Evolutionary conservation across 1,284 basidiomycete genomes (phyloP).

Genomic region (Lignosus rhinocerotis): DNA sequence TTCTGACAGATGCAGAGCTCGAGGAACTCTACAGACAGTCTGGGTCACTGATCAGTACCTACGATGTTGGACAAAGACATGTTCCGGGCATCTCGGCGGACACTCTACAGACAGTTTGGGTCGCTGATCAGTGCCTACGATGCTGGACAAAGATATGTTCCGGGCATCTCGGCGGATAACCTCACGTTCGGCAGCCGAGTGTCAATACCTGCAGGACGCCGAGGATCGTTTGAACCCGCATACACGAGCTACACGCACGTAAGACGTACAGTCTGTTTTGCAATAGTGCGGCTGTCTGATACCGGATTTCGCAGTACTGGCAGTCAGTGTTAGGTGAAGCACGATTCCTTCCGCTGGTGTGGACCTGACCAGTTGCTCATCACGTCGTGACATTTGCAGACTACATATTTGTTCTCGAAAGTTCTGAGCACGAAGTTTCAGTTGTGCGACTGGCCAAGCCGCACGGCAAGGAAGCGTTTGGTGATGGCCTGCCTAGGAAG

Average conservation of each 20-base stretch:
- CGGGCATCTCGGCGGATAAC: conserved; percentile 26
- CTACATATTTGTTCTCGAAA: conserved; percentile 79
- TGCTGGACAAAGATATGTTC: conserved; percentile 39
- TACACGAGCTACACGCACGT: conserved; percentile 74
- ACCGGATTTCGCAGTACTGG: conserved; percentile 57
- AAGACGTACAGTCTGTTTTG: conserved; percentile 3
- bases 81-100: conserved; percentile 22
- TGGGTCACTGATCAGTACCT: conserved; percentile 48
- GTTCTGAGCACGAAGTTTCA: conserved; percentile 38
- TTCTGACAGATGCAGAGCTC: conserved; percentile 69
- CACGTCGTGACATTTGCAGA: conserved; percentile 47
- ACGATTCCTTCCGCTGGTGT: neutral
- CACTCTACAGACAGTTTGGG: too few relatives aligned
- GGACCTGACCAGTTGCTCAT: neutral
- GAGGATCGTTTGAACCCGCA: conserved; percentile 69
- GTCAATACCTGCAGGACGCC: conserved; percentile 39
- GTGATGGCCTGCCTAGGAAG: conserved; percentile 77
- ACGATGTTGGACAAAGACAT: conserved; percentile 50
- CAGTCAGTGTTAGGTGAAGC: conserved; percentile 73
- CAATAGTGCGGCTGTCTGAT: neutral
- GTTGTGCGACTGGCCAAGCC: conserved; percentile 69
- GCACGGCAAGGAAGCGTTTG: conserved; percentile 62
- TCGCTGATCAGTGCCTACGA: conserved; percentile 58
- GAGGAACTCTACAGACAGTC: conserved; percentile 46
- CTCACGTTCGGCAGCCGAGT: conserved; percentile 53